A percentile compares a stretch with the other conserved stretches of the same genome.
Evolutionary conservation across 2,329 filamentous ascomycete species (phyloP).

Genomic region (Cercospora brassicicola): DNA sequence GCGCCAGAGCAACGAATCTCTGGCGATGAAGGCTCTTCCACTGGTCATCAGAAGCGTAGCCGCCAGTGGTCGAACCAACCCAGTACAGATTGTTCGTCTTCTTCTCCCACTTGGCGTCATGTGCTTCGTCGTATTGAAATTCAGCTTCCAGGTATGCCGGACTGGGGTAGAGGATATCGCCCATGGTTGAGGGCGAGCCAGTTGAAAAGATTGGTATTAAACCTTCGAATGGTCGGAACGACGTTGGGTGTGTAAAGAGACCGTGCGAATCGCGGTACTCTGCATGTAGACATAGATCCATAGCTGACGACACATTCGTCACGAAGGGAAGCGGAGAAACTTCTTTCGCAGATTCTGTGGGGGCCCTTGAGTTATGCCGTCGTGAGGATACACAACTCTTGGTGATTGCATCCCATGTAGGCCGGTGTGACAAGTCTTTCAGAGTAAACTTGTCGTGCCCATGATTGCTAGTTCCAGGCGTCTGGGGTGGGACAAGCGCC

Average conservation of each 20-base stretch:
- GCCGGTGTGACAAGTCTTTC: neutral
- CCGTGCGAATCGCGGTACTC: constrained; percentile 50
- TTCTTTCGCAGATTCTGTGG: neutral
- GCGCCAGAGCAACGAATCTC: constrained; percentile 47
- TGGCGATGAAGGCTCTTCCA: constrained; percentile 51
- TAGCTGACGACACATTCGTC: neutral
- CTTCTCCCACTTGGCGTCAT: constrained; percentile 51
- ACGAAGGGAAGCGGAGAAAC: constrained; percentile 1
- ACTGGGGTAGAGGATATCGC: constrained; percentile 50
- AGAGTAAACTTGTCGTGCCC: neutral
- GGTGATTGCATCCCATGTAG: neutral
- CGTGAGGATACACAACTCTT: neutral
- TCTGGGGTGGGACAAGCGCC: constrained; percentile 39
- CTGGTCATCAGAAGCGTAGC: constrained; percentile 34
- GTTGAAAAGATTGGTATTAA: constrained; percentile 52
- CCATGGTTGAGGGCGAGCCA: constrained; percentile 50
- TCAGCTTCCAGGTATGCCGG: constrained; percentile 50
- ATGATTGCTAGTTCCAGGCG: neutral
- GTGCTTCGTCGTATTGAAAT: constrained; percentile 44
- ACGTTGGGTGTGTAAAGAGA: constrained; percentile 47
- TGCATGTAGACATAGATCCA: constrained; percentile 49
- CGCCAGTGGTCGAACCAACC: constrained; percentile 59
- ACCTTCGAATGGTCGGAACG: constrained; percentile 45
- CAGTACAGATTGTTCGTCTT: constrained; percentile 58
- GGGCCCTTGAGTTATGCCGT: neutral